Evolutionary conservation across 2,329 filamentous ascomycete genomes (phyloP).

Genomic region (Byssothecium circinans): DNA sequence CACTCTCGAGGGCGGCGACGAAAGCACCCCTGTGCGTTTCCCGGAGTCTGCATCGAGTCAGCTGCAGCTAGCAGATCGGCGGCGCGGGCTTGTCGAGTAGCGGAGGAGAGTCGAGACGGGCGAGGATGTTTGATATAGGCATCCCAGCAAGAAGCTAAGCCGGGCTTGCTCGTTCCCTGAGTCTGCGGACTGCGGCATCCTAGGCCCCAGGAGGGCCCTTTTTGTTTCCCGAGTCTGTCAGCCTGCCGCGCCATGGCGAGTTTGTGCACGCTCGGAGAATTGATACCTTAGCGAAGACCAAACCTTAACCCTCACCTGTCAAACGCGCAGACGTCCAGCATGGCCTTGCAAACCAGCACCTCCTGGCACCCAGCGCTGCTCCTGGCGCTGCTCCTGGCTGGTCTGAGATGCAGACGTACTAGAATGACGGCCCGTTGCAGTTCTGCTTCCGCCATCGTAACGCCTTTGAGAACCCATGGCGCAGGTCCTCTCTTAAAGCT

Average conservation of each 20-base stretch:
- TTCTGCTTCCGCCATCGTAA: slow-evolving; percentile 33
- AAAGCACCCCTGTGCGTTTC: slow-evolving; percentile 30
- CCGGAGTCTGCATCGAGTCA: slow-evolving; percentile 38
- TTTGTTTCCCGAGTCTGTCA: slow-evolving; percentile 31
- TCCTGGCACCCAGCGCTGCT: slow-evolving; percentile 35
- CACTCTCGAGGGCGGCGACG: too few relatives aligned
- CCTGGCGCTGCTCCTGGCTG: slow-evolving; percentile 28
- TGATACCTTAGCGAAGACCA: too few relatives aligned
- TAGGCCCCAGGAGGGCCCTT: slow-evolving; percentile 28
- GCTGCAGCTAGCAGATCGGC: slow-evolving; percentile 31
- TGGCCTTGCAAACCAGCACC: too few relatives aligned
- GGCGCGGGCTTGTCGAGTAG: slow-evolving; percentile 19
- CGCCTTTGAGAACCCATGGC: slow-evolving; percentile 12
- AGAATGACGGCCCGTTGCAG: slow-evolving; percentile 46
- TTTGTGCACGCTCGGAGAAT: slow-evolving; percentile 42
- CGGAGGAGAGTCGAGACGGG: slow-evolving; percentile 24
- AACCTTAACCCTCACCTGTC: slow-evolving; percentile 43
- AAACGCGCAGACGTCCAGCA: slow-evolving; percentile 36
- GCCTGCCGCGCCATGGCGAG: slow-evolving; percentile 25
- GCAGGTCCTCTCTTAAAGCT: slow-evolving; percentile 24
- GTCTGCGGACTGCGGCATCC: slow-evolving; percentile 30
- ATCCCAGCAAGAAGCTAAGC: slow-evolving; percentile 5
- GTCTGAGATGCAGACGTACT: slow-evolving; percentile 32
- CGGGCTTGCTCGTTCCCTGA: slow-evolving; percentile 38
- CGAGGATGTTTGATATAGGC: neutral